phyloP scores from a whole-genome alignment of 2,329 filamentous ascomycete species.

The Metarhizium robertsii region DNA sequence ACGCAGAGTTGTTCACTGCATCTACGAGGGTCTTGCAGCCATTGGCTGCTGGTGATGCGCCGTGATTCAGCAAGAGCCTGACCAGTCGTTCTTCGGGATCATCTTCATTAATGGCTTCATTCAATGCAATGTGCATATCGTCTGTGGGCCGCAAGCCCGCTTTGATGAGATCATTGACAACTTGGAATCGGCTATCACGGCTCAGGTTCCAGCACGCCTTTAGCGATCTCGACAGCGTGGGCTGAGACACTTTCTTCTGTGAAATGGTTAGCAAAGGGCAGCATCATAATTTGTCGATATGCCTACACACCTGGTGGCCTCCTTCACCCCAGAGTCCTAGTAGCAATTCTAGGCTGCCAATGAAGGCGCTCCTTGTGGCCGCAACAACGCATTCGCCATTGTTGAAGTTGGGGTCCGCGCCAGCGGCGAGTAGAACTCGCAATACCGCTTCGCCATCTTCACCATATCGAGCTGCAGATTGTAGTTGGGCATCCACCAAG shows the following conservation, averaged over 20 bases:
- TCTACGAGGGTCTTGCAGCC: conserved; percentile 43
- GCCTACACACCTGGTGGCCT: conserved; percentile 28
- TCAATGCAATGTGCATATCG: conserved; percentile 41
- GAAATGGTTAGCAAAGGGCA: conserved; percentile 2
- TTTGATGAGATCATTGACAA: conserved; percentile 40
- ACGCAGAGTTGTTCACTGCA: conserved; percentile 30
- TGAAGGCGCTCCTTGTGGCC: conserved; percentile 40
- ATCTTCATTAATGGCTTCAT: conserved; percentile 43
- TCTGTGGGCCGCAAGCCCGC: conserved; percentile 38
- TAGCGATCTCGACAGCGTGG: conserved; percentile 40
- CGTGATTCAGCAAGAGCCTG: conserved; percentile 36
- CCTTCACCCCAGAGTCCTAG: conserved; percentile 35
- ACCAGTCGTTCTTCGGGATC: conserved; percentile 38
- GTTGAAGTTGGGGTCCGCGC: conserved; percentile 46
- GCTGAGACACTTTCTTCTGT: conserved; percentile 36
- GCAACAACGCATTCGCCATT: conserved; percentile 46
- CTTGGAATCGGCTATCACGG: conserved; percentile 35
- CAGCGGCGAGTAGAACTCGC: conserved; percentile 38
- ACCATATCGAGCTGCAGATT: conserved; percentile 42
- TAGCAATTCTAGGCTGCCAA: conserved; percentile 40
- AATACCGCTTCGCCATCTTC: conserved; percentile 39
- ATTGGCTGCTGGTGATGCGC: conserved; percentile 43
- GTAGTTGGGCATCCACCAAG: conserved; percentile 41
- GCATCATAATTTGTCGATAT: conserved; percentile 2
- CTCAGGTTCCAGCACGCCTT: conserved; percentile 44